Evolutionary conservation across 305 asterid species (phyloP).

Genomic region (Fraxinus latifolia): DNA sequence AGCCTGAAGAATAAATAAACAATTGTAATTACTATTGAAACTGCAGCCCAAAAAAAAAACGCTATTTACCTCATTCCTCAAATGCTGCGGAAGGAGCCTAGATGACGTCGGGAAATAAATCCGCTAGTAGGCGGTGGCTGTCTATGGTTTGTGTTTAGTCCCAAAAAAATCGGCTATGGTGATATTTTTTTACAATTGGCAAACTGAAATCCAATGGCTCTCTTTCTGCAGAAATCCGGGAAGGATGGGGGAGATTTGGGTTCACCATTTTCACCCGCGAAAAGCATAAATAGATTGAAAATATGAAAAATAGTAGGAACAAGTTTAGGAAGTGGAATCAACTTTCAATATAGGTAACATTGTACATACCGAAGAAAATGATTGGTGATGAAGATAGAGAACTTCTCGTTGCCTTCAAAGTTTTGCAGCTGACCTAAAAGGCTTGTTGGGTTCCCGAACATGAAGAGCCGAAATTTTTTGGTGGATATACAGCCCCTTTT

Average conservation of each 20-base stretch:
- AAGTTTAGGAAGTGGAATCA: neutral
- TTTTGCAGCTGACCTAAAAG: too few relatives aligned
- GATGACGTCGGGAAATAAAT: neutral
- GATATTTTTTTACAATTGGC: neutral
- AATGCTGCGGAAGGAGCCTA: neutral
- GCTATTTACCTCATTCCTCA: neutral
- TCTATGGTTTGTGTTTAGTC: neutral
- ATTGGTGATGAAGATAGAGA: neutral
- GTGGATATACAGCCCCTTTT: too few relatives aligned
- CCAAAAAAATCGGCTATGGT: neutral
- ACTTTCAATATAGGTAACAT: neutral
- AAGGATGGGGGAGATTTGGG: neutral
- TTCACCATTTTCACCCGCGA: neutral
- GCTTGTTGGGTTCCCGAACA: too few relatives aligned
- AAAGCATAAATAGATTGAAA: neutral
- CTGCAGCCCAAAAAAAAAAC: neutral
- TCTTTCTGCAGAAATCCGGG: neutral
- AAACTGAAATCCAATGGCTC: neutral
- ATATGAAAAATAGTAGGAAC: too few relatives aligned
- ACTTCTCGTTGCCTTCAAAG: neutral
- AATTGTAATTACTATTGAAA: neutral
- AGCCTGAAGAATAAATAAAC: too few relatives aligned
- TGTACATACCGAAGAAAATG: neutral
- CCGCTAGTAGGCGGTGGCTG: neutral
- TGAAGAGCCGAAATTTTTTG: too few relatives aligned